phyloP scores from a whole-genome alignment of 352 stramenopile species.

The Pythium folliculosum region DNA sequence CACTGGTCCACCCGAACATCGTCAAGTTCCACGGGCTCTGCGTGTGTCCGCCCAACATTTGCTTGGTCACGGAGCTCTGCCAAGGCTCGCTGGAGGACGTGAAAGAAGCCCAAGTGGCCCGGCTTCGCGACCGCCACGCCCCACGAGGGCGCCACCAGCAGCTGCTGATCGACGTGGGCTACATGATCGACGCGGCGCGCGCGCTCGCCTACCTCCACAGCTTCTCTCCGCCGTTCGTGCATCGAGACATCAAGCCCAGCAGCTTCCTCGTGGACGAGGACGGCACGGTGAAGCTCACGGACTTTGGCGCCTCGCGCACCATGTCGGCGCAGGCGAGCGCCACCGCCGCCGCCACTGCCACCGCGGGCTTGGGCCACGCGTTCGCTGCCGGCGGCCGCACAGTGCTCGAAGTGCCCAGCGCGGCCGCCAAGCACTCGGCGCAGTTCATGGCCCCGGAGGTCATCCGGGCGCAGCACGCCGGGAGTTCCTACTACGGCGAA shows the following conservation, averaged over 20 bases:
- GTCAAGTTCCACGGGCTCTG: constrained; percentile 52
- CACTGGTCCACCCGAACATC: constrained; percentile 48
- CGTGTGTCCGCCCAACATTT: constrained; percentile 54
- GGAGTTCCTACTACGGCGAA: constrained; percentile 36
- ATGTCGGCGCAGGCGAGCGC: constrained; percentile 2
- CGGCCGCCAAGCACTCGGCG: constrained; percentile 33
- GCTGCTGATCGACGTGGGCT: constrained; percentile 35
- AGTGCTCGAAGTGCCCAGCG: constrained; percentile 53
- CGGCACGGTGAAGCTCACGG: constrained; percentile 50
- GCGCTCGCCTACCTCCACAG: constrained; percentile 56
- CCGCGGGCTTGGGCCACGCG: neutral
- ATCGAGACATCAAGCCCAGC: constrained; percentile 54
- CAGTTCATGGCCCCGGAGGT: constrained; percentile 62
- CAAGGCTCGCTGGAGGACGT: constrained; percentile 39
- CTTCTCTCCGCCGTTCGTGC: constrained; percentile 55
- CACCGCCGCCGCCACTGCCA: too few relatives aligned
- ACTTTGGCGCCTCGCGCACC: constrained; percentile 56
- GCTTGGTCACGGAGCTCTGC: constrained; percentile 53
- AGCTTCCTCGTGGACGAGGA: constrained; percentile 60
- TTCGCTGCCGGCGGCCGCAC: constrained; percentile 10
- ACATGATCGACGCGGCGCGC: constrained; percentile 47
- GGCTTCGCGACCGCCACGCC: neutral
- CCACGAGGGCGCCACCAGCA: constrained; percentile 24
- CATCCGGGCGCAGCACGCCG: constrained; percentile 35
- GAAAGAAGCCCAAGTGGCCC: neutral